phyloP scores from a whole-genome alignment of 2,329 filamentous ascomycete species.

The Tolypocladium endophyticum region DNA sequence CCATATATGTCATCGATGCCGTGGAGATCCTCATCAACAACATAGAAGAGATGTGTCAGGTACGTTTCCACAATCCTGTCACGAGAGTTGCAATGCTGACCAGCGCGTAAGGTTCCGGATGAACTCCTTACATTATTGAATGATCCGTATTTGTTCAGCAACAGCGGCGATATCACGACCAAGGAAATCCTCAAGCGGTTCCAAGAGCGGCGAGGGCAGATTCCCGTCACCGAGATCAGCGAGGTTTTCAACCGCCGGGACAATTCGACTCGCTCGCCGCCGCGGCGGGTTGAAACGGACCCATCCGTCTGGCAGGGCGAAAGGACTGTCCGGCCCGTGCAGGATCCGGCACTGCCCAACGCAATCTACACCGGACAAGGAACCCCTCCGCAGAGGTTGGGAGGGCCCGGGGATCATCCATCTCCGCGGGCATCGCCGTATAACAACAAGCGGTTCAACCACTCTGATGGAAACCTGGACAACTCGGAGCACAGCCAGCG shows the following conservation, averaged over 20 bases:
- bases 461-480: slow-evolving; percentile 29
- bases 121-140: slow-evolving; percentile 79
- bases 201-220: slow-evolving; percentile 58
- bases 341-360: slow-evolving; percentile 40
- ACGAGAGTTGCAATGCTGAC: neutral
- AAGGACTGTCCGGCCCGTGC: slow-evolving; percentile 70
- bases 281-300: slow-evolving; percentile 72
- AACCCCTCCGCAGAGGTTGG: slow-evolving; percentile 39
- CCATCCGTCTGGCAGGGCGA: slow-evolving; percentile 76
- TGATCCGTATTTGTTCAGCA: slow-evolving; percentile 73
- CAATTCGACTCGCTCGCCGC: slow-evolving; percentile 44
- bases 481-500: slow-evolving; percentile 31
- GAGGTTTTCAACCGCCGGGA: slow-evolving; percentile 47
- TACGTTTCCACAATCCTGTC: slow-evolving; percentile 35
- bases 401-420: slow-evolving; percentile 33
- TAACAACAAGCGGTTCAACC: slow-evolving; percentile 30
- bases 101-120: slow-evolving; percentile 64
- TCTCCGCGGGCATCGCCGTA: slow-evolving; percentile 24
- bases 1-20: slow-evolving; percentile 86
- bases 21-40: slow-evolving; percentile 84
- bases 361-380: slow-evolving; percentile 26
- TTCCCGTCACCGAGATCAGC: slow-evolving; percentile 50
- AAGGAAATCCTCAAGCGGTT: slow-evolving; percentile 96
- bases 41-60: slow-evolving; percentile 96
- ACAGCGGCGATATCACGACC: slow-evolving; percentile 77